A percentile compares a stretch with the other conserved stretches of the same genome.
Evolutionary conservation across 2,329 filamentous ascomycete species (phyloP).

Genomic region (Calonectria pseudoturangicola): DNA sequence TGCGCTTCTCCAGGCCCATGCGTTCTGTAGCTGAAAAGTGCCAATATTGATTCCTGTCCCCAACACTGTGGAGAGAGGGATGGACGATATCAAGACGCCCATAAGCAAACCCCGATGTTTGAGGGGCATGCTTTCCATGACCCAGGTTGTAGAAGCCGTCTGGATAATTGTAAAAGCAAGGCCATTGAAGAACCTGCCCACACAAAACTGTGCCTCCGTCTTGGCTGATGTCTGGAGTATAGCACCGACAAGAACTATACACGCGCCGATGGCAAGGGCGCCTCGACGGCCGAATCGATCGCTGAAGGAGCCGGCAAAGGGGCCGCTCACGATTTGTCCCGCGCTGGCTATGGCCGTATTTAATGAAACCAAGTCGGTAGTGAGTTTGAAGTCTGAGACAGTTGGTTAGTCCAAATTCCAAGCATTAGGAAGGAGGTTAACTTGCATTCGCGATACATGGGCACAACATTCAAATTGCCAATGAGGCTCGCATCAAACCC

Average conservation of each 20-base stretch:
- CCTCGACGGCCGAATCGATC: slow-evolving; percentile 6
- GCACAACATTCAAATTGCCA: background rate
- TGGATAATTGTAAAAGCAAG: background rate
- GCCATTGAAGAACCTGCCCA: background rate
- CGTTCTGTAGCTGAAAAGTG: background rate
- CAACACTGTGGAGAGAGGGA: background rate
- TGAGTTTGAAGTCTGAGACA: background rate
- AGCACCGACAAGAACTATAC: background rate
- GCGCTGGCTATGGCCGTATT: background rate
- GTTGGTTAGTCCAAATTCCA: background rate
- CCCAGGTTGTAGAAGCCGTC: background rate
- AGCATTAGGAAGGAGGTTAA: background rate
- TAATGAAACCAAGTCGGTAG: background rate
- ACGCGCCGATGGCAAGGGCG: background rate
- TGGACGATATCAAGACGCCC: background rate
- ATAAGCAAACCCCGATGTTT: background rate
- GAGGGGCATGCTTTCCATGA: background rate
- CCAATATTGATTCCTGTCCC: background rate
- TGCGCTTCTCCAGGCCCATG: slow-evolving; percentile 2
- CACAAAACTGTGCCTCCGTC: background rate
- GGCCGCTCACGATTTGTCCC: background rate
- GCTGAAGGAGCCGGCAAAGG: background rate
- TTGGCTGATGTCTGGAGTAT: background rate
- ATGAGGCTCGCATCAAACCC: background rate
- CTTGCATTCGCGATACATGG: background rate